Base-by-base conservation (phyloP, 495 filamentous ascomycete genomes). In the Elasticomyces elasticus region DNA sequence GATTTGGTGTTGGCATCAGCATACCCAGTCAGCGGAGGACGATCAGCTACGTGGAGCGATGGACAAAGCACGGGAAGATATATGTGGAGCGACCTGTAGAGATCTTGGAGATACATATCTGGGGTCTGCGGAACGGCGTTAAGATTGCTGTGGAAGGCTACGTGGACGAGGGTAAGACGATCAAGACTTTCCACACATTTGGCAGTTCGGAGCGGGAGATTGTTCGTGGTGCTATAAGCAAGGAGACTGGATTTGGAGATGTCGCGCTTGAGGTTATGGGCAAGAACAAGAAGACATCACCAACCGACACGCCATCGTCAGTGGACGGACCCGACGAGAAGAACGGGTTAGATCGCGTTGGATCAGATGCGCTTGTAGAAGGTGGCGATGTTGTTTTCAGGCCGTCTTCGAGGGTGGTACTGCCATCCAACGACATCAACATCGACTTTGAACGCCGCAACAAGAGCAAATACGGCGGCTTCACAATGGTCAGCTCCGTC, bases 1-100 rank as follows among this genome's bases (percentile, higher is more conserved):
- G 84, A 1, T 95, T 94, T 64, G 92, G 92, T 0, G 74, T 79
- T 35, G 92, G 92, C 1, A 84, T 98, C n/a, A 89, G 83, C 35
- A 97, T 98, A 43, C 89, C 89, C 0, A 91, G 86, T 60, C 92
- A 98, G 69, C 65, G 90, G 55, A 74, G 92, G 11, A 96, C 87
- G 81, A 74, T 96, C 10, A 74, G 76, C n/a, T 98, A 98, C 67
- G 85, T 94, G 22, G 86, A 95, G 64, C 77, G 82, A 27, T 97
- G 92, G 92, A 73, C 85, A 13, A 82, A 79, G 45, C 63, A 76
- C 37, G 79, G 71, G 7, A 95, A 95, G 70, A 71, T 75, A 26
- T 98, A 96, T 61, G 73, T 92, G 1, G 91, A 95, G 62, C 74
- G 87, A 26, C 76, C 80, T 48, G 77, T 95, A 23, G 90, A 95